A percentile compares a stretch with the other conserved stretches of the same genome.
These are phyloP conservation scores for Mrakia hoshinonis DNA, from an alignment of 768 basidiomycete species.

Conservation along the genomic window DNA sequence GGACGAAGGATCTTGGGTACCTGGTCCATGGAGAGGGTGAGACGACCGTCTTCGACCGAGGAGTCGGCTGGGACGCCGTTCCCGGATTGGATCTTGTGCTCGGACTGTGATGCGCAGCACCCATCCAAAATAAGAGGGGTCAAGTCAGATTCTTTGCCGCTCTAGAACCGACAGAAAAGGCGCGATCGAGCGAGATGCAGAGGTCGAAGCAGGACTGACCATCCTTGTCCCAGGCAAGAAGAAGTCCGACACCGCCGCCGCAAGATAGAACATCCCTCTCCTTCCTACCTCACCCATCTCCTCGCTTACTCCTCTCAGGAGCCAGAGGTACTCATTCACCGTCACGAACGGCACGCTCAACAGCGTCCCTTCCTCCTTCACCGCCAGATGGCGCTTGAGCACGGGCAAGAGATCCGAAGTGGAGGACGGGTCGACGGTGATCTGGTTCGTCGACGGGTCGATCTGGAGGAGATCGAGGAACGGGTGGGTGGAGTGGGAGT, in stretches of 20 bases:
- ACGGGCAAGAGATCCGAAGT: constrained; percentile 60
- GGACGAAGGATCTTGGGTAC: constrained; percentile 93
- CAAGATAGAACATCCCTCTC: constrained; percentile 85
- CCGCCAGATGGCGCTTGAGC: constrained; percentile 67
- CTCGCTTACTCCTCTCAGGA: constrained; percentile 69
- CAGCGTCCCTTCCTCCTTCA: constrained; percentile 62
- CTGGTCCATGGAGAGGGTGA: constrained; percentile 96
- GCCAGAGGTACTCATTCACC: constrained; percentile 91
- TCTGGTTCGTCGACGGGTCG: constrained; percentile 41
- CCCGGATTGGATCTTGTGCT: constrained; percentile 97
- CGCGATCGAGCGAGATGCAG: neutral
- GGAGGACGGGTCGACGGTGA: constrained; percentile 61
- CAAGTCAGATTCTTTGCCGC: too few relatives aligned
- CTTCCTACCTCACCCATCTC: constrained; percentile 61
- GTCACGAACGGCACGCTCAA: constrained; percentile 85
- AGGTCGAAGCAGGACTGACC: constrained; percentile 47
- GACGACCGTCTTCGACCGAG: constrained; percentile 29
- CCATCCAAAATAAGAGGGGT: neutral
- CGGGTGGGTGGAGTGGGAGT: constrained; percentile 94
- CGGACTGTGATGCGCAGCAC: constrained; percentile 59
- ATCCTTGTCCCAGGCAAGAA: constrained; percentile 85
- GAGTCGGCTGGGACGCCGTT: constrained; percentile 56
- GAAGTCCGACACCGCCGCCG: constrained; percentile 96
- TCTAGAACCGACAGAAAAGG: too few relatives aligned
- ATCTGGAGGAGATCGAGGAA: constrained; percentile 92